phyloP scores from a whole-genome alignment of 1,284 basidiomycete species.

The Pascua sp. region DNA sequence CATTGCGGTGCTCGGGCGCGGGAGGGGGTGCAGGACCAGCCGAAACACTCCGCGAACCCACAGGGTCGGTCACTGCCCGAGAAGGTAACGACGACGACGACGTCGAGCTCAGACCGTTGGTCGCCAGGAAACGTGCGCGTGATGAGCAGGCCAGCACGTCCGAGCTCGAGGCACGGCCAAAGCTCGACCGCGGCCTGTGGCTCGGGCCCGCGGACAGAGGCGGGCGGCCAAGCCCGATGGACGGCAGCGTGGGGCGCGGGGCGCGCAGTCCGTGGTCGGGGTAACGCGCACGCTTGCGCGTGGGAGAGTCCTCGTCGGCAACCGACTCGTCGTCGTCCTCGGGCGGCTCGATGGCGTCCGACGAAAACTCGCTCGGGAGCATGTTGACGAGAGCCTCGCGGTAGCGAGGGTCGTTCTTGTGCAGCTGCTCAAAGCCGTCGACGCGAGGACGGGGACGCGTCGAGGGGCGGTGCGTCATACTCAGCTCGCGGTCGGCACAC shows the following conservation, averaged over 20 bases:
- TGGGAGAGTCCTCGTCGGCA: constrained; percentile 21
- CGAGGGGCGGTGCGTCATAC: constrained; percentile 20
- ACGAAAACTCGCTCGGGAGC: constrained; percentile 21
- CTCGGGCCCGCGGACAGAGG: constrained; percentile 1
- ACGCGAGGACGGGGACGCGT: constrained; percentile 13
- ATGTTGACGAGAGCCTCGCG: constrained; percentile 22
- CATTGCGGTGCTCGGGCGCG: constrained; percentile 7
- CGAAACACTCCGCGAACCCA: constrained; percentile 15
- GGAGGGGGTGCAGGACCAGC: constrained; percentile 11
- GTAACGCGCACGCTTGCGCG: constrained; percentile 21
- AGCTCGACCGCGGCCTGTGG: constrained; percentile 17
- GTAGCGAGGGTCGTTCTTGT: constrained; percentile 25
- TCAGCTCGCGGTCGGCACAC: constrained; percentile 21
- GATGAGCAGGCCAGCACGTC: constrained; percentile 22
- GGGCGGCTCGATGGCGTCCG: constrained; percentile 18
- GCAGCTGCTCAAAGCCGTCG: constrained; percentile 18
- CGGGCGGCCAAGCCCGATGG: constrained; percentile 19
- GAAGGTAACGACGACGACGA: neutral
- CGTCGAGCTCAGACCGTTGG: constrained; percentile 6
- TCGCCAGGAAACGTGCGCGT: constrained; percentile 17
- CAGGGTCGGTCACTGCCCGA: constrained; percentile 19
- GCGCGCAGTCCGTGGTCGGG: constrained; percentile 2
- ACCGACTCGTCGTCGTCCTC: constrained; percentile 21
- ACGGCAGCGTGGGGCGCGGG: constrained; percentile 16
- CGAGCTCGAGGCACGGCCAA: constrained; percentile 19